Evolutionary conservation across 345 rosid species (phyloP), one percentile per base, ranked within the genome.

Genomic region (Anastatica hierochuntica): DNA sequence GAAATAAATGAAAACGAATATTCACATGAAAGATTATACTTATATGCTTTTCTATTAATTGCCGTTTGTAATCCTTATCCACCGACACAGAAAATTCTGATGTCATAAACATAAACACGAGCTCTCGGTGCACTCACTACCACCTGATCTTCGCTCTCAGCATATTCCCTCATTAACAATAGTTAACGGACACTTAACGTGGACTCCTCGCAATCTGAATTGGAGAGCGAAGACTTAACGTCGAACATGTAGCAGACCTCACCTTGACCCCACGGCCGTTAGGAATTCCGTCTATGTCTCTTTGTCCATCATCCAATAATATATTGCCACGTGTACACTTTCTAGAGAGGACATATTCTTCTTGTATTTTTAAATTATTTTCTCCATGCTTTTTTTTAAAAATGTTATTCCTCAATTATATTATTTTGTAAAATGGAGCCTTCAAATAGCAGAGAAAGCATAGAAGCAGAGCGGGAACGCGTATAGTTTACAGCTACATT

Each of bases 381-480:
- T 31, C 9, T 10, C 24, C 31, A 27, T 27, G 31, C 36, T 31
- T 31, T 31, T 31, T 9, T 31, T 9, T 1, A 6, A 29, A 4
- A 29, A 2, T 31, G 3, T 31, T 31, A 4, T 31, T 31, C 36
- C 36, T 10, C 33, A 5, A 29, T 6, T 4, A 5, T 29, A 4
- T 29, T 29, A 4, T 24, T 31, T 11, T 9, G 2, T 31, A 31
- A 31, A 31, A 31, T 11, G 3, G 36, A 9, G 36, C 7, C 71
- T 66, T 66, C 65, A 66, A 66, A 66, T 66, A 66, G 71, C 70
- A 58, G 64, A 57, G 64, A 19, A 3, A 9, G 29, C 31, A 70
- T 30, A 58, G n/a, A 43, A 57, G n/a, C n/a, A n/a, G 66, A 73
- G 79, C 77, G 75, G 79, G 77, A 76, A 68, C 67, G 11, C 56